Base-by-base conservation (phyloP, 2,329 filamentous ascomycete species). In the Proliferodiscus dingleyae region DNA sequence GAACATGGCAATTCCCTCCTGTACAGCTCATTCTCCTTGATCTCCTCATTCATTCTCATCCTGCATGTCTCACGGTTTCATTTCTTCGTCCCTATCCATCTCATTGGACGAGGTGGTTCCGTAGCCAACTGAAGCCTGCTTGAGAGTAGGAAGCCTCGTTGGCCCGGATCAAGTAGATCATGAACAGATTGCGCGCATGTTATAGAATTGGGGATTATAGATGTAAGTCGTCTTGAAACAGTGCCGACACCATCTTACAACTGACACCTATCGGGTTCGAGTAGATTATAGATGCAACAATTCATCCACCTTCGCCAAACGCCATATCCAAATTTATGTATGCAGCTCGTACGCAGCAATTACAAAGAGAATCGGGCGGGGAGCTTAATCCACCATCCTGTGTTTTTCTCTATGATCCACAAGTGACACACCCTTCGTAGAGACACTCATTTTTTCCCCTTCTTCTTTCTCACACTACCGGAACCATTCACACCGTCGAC, bases 391-490 rank as follows among this genome's bases (percentile, higher is more conserved):
- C 19, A 2, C 33, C 7, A 39, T 36, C n/a, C n/a, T n/a, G n/a
- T n/a, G n/a, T n/a, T n/a, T n/a, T 15, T 22, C n/a, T 32, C 26
- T 26, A 43, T 45, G 36, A 38, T 48, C 45, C 45, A 52, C 10
- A 23, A 30, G 26, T 37, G 4, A 32, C 22, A 28, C 36, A 26
- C 15, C 4, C 13, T 40, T 7, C 24, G 8, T 10, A 30, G 15
- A 39, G 22, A 15, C 21, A n/a, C 30, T 68, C 64, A 81, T 66
- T 83, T 79, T 73, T 81, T 83, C 45, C 71, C 74, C 71, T 81
- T 83, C 73, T 81, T 83, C 71, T 77, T 81, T 70, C 79, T 75
- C 37, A 65, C 64, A 48, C 64, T 63, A 41, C 67, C 63, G n/a
- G 51, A 52, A 26, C 52, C 51, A 37, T 30, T 52, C 6, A 41